Evolutionary conservation across 2,329 filamentous ascomycete genomes (phyloP).

Genomic region (Apiospora phragmitis): DNA sequence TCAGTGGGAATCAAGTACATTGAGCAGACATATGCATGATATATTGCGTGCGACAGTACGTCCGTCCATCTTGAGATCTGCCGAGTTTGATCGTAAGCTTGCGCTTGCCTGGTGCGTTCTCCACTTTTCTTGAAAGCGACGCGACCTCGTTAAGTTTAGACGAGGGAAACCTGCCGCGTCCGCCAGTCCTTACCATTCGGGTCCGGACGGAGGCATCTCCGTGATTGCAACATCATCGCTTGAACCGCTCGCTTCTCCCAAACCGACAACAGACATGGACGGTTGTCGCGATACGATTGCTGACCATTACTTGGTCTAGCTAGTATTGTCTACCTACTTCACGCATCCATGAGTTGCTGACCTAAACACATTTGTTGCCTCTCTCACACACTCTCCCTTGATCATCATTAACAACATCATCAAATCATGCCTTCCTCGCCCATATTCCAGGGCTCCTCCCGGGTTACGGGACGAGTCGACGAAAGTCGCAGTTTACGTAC

Average conservation of each 20-base stretch:
- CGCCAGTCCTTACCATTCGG: background rate
- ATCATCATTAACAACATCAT: background rate
- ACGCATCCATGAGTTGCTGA: background rate
- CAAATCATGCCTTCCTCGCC: background rate
- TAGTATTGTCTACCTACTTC: background rate
- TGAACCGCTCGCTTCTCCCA: background rate
- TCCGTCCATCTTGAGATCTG: background rate
- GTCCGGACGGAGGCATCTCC: background rate
- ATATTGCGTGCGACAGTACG: background rate
- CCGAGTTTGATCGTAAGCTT: background rate
- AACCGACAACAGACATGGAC: background rate
- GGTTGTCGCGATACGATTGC: background rate
- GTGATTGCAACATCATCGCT: background rate
- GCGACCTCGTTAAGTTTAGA: background rate
- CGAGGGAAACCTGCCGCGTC: background rate
- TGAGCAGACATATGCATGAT: background rate
- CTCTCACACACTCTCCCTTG: background rate
- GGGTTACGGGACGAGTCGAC: background rate
- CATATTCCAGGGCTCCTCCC: constrained; percentile 4
- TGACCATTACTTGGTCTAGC: background rate
- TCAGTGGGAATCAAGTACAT: background rate
- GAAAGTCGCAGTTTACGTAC: constrained; percentile 11
- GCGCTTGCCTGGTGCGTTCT: background rate
- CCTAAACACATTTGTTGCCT: background rate
- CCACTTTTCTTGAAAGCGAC: constrained; percentile 1